Evolutionary conservation across 2,329 filamentous ascomycete species (phyloP).

Genomic region (Ampelomyces quisqualis): DNA sequence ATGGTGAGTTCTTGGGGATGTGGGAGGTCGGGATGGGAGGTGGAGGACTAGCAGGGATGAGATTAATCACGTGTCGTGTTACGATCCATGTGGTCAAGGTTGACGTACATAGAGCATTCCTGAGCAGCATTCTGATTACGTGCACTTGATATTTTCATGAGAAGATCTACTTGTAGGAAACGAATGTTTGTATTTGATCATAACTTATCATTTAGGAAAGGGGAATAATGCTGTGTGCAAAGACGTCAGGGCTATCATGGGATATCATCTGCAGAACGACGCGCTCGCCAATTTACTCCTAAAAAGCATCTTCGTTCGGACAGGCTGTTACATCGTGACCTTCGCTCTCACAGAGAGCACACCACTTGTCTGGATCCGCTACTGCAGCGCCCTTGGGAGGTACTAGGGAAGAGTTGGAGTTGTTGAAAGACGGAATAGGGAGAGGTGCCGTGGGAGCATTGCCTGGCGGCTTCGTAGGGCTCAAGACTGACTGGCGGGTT

Average conservation of each 20-base stretch:
- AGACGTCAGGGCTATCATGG: conserved; percentile 3
- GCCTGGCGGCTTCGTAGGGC: conserved; percentile 37
- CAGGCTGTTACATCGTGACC: conserved; percentile 96
- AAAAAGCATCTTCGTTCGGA: conserved; percentile 78
- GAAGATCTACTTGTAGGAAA: not conserved
- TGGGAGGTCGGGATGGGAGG: conserved; percentile 1
- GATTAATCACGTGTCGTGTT: conserved; percentile 27
- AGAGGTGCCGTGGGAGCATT: conserved; percentile 40
- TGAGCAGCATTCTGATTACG: not conserved
- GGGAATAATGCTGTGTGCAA: conserved; percentile 4
- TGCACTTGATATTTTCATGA: not conserved
- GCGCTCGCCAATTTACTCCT: conserved; percentile 6
- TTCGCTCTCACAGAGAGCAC: conserved; percentile 91
- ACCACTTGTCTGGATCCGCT: conserved; percentile 84
- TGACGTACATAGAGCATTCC: no score
- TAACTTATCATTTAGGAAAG: not conserved
- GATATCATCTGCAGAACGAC: conserved; percentile 9
- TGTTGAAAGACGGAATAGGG: conserved; percentile 36
- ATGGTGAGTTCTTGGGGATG: conserved; percentile 1
- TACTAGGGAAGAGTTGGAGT: conserved; percentile 33
- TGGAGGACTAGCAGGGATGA: not conserved
- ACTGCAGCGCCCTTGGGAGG: conserved; percentile 37
- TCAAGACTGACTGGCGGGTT: conserved; percentile 30
- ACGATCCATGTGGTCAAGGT: no score
- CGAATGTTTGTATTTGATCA: not conserved